These are phyloP conservation scores for Thermoascus crustaceus DNA, from an alignment of 2,329 filamentous ascomycete species.

Conservation along the genomic window DNA sequence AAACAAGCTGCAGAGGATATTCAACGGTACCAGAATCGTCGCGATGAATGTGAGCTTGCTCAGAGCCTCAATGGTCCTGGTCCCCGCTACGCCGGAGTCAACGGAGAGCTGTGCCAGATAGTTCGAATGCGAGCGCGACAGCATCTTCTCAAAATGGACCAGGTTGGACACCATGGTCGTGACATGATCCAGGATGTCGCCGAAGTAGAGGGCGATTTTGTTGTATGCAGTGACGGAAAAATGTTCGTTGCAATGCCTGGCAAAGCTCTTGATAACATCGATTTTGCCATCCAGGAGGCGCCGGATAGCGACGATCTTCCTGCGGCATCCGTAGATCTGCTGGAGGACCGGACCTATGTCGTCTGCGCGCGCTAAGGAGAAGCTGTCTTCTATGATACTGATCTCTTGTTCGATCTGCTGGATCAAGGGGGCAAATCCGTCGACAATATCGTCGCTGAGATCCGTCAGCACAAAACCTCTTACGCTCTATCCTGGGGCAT, in stretches of 20 bases:
- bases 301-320: constrained; percentile 83
- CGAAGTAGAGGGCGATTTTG: constrained; percentile 87
- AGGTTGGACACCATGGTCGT: constrained; percentile 96
- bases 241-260: constrained; percentile 91
- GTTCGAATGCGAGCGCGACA: constrained; percentile 82
- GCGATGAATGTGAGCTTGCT: constrained; percentile 88
- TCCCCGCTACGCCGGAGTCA: constrained; percentile 78
- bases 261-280: constrained; percentile 89
- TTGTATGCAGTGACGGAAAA: constrained; percentile 84
- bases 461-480: constrained; percentile 2
- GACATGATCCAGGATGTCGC: constrained; percentile 95
- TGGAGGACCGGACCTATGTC: constrained; percentile 78
- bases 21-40: constrained; percentile 83
- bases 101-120: constrained; percentile 87
- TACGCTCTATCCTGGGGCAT: constrained; percentile 28
- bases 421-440: constrained; percentile 82
- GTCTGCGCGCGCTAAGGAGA: constrained; percentile 79
- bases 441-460: constrained; percentile 79
- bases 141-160: constrained; percentile 89
- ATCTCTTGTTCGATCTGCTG: constrained; percentile 73
- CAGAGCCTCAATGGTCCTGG: constrained; percentile 71
- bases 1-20: constrained; percentile 60
- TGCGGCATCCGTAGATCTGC: constrained; percentile 76
- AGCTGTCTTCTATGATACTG: constrained; percentile 82
- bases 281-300: constrained; percentile 88